Evolutionary conservation across 2,329 filamentous ascomycete species (phyloP), one percentile per base, ranked within the genome.

Genomic region (Chrysosporium keratinophilum): DNA sequence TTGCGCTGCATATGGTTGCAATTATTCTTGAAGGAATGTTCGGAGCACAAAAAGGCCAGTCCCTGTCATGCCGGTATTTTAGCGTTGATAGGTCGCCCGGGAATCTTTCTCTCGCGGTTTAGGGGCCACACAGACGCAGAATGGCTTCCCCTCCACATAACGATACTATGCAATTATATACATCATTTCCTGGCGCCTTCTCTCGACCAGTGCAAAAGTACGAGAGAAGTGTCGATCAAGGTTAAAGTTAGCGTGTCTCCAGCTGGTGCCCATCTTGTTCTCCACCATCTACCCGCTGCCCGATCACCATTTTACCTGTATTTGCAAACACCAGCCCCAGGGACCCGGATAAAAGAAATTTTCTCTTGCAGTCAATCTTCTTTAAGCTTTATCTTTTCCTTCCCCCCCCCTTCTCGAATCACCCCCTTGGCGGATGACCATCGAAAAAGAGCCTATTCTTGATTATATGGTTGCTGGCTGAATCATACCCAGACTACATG

Each of bases 341-440:
- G 47, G 47, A 33, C 37, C 17, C 35, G 47, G 47, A 33, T 41
- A 50, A 50, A 50, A 50, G 37, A 17, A 50, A 50, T 12, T 45
- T 45, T 41, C 6, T 20, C 34, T 28, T 20, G 45, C 34, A 9
- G 17, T 39, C 34, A 48, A 39, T 48, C 20, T 23, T 28, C 45
- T 42, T 50, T 34, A 31, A 12, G 11, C 34, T 40, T 42, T 19
- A 6, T 12, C 14, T 34, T 14, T 33, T 42, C 23, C 37, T 40
- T n/a, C n/a, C n/a, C n/a, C n/a, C n/a, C n/a, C 37, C 15, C 37
- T 40, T 17, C 15, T 3, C 11, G 37, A 14, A 3, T 40, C 23
- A 28, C 7, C 23, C 23, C 23, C 23, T 28, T 28, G 23, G 23
- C 23, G 7, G 23, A 28, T 28, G 23, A 28, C 23, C 23, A 28